phyloP scores from a whole-genome alignment of 2,329 filamentous ascomycete genomes.

The Cladophialophora bantiana region DNA sequence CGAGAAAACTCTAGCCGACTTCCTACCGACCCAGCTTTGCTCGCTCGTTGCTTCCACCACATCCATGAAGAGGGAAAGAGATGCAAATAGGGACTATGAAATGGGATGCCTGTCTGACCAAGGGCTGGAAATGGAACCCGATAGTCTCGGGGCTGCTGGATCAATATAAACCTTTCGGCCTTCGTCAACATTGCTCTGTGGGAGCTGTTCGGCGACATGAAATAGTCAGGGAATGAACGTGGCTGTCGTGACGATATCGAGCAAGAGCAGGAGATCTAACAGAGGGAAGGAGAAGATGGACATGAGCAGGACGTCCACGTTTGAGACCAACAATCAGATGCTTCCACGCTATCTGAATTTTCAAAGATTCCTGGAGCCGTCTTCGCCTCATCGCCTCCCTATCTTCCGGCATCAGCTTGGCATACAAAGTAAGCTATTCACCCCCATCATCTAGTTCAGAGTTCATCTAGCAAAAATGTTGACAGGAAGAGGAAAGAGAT shows the following conservation, averaged over 20 bases:
- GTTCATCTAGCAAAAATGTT: neutral
- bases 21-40: neutral
- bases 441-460: neutral
- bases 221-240: neutral
- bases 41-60: constrained; percentile 8
- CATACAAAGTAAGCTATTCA: neutral
- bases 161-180: neutral
- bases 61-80: constrained; percentile 7
- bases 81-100: neutral
- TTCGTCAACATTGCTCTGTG: neutral
- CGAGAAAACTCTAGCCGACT: neutral
- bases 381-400: neutral
- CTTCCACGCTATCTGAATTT: neutral
- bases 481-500: neutral
- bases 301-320: neutral
- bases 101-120: neutral
- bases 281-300: neutral
- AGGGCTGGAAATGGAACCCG: neutral
- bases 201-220: neutral
- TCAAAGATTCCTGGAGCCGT: neutral
- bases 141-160: neutral
- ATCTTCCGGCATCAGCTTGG: neutral
- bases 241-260: neutral
- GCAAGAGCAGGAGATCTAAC: neutral
- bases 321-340: neutral